These are phyloP conservation scores for Saccharomycopsis hybrid DNA, from an alignment of 1,139 yeast species.

Conservation along the genomic window DNA sequence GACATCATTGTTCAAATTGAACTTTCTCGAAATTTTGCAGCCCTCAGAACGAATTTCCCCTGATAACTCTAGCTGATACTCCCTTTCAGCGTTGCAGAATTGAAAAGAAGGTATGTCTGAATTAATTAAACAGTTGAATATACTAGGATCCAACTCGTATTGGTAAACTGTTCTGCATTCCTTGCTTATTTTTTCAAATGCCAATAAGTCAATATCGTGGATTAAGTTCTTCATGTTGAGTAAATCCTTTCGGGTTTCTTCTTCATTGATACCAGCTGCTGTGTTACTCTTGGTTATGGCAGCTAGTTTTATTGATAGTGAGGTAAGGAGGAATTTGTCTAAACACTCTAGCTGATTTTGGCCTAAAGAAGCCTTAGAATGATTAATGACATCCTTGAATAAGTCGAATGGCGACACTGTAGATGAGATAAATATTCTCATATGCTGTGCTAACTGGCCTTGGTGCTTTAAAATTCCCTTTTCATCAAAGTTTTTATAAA, in stretches of 20 bases:
- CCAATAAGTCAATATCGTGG: slow-evolving; percentile 9
- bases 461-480: slow-evolving; percentile 12
- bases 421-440: slow-evolving; percentile 8
- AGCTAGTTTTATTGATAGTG: slow-evolving; percentile 4
- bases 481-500: slow-evolving; percentile 9
- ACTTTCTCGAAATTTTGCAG: slow-evolving; percentile 2
- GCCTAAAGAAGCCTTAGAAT: background rate
- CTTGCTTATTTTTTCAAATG: slow-evolving; percentile 4
- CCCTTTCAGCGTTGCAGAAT: slow-evolving; percentile 17
- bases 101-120: slow-evolving; percentile 13
- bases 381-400: slow-evolving; percentile 5
- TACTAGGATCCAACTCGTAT: slow-evolving; percentile 8
- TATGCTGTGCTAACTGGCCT: slow-evolving; percentile 8
- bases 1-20: slow-evolving; percentile 10
- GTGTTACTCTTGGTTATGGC: slow-evolving; percentile 6
- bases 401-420: slow-evolving; percentile 10
- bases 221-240: slow-evolving; percentile 4
- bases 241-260: background rate
- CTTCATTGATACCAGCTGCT: background rate
- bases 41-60: slow-evolving; percentile 12
- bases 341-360: background rate
- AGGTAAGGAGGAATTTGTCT: slow-evolving; percentile 6
- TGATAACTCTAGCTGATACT: slow-evolving; percentile 9
- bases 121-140: slow-evolving; percentile 11
- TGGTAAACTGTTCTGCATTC: slow-evolving; percentile 10